phyloP scores from a whole-genome alignment of 2,329 filamentous ascomycete species.

The Talaromyces verruculosus region DNA sequence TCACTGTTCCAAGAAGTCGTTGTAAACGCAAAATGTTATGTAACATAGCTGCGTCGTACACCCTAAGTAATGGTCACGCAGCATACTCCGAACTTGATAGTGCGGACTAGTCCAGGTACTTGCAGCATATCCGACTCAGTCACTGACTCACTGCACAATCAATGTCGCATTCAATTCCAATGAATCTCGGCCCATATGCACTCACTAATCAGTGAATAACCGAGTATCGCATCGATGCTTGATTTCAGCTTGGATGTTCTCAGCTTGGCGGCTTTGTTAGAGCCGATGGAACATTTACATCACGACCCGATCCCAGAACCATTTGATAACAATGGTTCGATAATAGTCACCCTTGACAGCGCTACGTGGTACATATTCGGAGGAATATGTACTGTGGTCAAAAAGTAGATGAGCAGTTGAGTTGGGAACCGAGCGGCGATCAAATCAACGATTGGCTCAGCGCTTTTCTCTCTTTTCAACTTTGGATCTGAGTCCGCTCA shows the following conservation, averaged over 20 bases:
- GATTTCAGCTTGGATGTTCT: background rate
- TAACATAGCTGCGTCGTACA: background rate
- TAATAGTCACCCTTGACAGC: background rate
- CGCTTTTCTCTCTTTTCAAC: background rate
- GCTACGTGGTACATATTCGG: background rate
- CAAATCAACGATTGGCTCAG: constrained; percentile 9
- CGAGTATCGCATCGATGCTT: background rate
- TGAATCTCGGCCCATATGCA: background rate
- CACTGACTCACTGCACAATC: background rate
- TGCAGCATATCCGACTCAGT: background rate
- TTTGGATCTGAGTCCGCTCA: constrained; percentile 13
- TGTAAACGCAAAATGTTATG: background rate
- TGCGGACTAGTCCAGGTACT: background rate
- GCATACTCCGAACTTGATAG: background rate
- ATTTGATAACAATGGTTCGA: background rate
- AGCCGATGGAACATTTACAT: background rate
- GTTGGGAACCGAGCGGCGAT: background rate
- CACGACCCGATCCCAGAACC: background rate
- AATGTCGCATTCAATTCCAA: constrained; percentile 6
- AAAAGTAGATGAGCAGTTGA: background rate
- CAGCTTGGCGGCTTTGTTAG: background rate
- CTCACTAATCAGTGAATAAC: background rate
- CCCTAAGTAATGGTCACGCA: background rate
- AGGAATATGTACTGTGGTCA: background rate
- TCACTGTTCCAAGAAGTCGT: background rate